Base-by-base conservation (phyloP, 768 basidiomycete species). In the Mycena galopus region DNA sequence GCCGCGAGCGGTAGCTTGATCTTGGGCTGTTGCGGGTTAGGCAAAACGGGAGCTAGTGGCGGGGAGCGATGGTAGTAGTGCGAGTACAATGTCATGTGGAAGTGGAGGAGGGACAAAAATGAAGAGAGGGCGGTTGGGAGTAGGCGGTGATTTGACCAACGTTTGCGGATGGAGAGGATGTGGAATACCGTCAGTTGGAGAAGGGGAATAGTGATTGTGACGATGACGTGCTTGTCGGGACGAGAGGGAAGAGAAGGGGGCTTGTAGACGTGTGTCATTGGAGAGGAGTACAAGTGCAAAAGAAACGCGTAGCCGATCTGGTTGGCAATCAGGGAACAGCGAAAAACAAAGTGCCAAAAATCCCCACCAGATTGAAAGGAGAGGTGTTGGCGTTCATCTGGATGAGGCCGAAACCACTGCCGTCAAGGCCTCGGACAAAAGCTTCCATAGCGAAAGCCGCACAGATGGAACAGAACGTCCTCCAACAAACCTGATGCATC, bases 291-390 rank as follows among this genome's bases (percentile, higher is more conserved):
- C 10, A 93, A 87, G 73, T 94, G 91, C 23, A 95, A 81, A 35
- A 94, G 84, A 79, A 94, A 94, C 1, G 93, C 90, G 75, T 94
- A 95, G 25, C 91, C 92, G 72, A 94, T 89, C 93, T 94, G 73
- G 33, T 30, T 47, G 9, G 53, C 35, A 47, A 51, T 75, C 47
- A 65, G 69, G 47, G 67, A 65, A 21, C 17, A 7, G 62, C n/a
- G 47, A 39, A 23, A 4, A 29, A 67, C 33, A 75, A 70, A 14
- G 17, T n/a, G 62, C 17, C 39, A n/a, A 51, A 55, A 37, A 23
- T 29, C 84, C 91, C 47, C 76, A 94, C 93, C 73, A 94, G 77
- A 75, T 94, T 94, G 79, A 93, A 93, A 0, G 92, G 91, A 4
- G 91, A 87, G 10, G 89, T 84, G 65, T 86, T 89, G 47, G 84